Base-by-base conservation (phyloP, 345 rosid species). In the Microcos paniculata region DNA sequence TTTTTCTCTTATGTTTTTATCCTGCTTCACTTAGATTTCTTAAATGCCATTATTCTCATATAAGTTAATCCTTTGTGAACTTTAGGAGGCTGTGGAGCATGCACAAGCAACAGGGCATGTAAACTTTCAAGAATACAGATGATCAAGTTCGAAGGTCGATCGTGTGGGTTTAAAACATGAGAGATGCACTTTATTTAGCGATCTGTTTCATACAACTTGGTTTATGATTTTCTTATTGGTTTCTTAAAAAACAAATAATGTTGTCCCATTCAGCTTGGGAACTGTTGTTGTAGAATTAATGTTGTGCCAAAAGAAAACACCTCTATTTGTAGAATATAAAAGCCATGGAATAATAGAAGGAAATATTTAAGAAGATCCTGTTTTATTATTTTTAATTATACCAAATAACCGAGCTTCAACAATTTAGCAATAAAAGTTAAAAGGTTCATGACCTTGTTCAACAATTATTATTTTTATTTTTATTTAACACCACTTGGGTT, bases 61-160 rank as follows among this genome's bases (percentile, higher is more conserved):
- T 18, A 28, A 45, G 14, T 42, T 40, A 28, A n/a, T 26, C 51
- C 70, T 23, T 3, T 61, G 21, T 43, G 35, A 61, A 83, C 68
- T 8, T 9, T 45, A 96, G 98, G 97, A 93, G 83, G 98, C 98
- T 49, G 89, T 78, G 78, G 97, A 90, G 79, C 97, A 96, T 85
- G 97, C 99, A 28, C 94, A 88, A 82, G 96, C 96, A 46, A 93
- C 97, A 6, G 98, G 97, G 68, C 98, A 96, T 87, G 94, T 84
- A 59, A 96, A 92, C 83, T 96, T 93, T 77, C 97, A 96, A 82
- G 98, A 96, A 75, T 89, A 84, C 80, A 83, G 81, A 81, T 89
- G 84, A 91, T 53, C 12, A 49, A n/a, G 14, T n/a, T n/a, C n/a
- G 8, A 52, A 52, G 24, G 28, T n/a, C n/a, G n/a, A n/a, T n/a